Evolutionary conservation across 2,329 filamentous ascomycete genomes (phyloP).

Genomic region (Arthroderma sp.): DNA sequence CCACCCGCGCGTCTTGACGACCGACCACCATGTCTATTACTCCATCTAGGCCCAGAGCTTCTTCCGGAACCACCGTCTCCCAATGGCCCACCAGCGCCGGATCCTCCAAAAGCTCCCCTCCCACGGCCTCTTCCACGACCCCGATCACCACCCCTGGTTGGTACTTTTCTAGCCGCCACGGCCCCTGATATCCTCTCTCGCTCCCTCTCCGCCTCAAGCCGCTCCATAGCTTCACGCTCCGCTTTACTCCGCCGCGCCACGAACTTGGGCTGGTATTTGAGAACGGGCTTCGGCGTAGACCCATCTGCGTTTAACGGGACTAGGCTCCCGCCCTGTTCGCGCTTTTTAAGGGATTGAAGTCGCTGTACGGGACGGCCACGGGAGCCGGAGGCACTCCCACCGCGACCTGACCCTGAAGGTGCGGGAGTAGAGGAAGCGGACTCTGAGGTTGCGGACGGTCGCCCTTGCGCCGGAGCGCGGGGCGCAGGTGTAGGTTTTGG

Average conservation of each 20-base stretch:
- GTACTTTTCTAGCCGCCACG: conserved; percentile 15
- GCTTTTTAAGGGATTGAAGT: conserved; percentile 30
- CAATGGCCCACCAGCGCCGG: conserved; percentile 18
- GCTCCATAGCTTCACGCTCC: conserved; percentile 32
- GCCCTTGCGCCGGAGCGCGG: conserved; percentile 2
- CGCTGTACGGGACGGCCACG: conserved; percentile 24
- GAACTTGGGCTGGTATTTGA: conserved; percentile 33
- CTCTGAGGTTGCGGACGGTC: conserved; percentile 1
- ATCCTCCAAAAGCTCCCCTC: conserved; percentile 17
- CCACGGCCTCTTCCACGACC: conserved; percentile 17
- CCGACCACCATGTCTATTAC: conserved; percentile 13
- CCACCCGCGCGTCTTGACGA: conserved; percentile 16
- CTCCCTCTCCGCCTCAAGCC: conserved; percentile 28
- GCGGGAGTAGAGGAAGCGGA: conserved; percentile 4
- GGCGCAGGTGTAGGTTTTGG: conserved; percentile 6
- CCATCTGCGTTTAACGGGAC: conserved; percentile 17
- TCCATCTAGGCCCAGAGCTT: conserved; percentile 15
- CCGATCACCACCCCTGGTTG: conserved; percentile 6
- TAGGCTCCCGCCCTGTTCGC: conserved; percentile 25
- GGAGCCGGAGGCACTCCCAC: conserved; percentile 2
- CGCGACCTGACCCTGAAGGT: not conserved
- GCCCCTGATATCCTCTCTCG: conserved; percentile 28
- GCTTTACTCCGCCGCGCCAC: conserved; percentile 32
- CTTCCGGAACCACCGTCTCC: conserved; percentile 18
- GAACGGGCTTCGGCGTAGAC: conserved; percentile 23